A percentile compares a stretch with the other conserved stretches of the same genome.
phyloP scores from a whole-genome alignment of 78 protist genomes.

The Guillardia theta region DNA sequence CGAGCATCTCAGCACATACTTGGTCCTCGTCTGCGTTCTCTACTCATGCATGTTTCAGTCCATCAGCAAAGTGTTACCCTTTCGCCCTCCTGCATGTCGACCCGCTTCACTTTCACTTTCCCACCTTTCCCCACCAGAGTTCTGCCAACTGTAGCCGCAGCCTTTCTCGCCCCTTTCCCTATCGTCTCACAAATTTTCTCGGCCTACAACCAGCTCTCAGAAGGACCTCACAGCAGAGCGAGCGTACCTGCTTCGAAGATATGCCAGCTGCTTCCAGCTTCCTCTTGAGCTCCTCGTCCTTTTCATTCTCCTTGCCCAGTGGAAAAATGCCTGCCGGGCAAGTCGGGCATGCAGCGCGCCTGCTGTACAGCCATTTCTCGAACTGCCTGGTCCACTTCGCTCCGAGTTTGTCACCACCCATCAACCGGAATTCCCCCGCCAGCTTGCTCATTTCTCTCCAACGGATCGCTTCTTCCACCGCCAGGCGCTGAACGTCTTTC shows the following conservation, averaged over 20 bases:
- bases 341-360: not conserved
- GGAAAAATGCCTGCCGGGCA: not conserved
- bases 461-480: no score
- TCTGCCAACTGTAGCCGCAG: not conserved
- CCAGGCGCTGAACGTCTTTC: no score
- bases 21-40: no score
- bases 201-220: no score
- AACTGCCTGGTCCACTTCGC: not conserved
- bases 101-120: not conserved
- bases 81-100: not conserved
- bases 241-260: no score
- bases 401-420: not conserved
- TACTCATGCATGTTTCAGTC: no score
- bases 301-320: not conserved
- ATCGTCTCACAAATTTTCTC: no score
- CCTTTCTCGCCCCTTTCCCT: not conserved
- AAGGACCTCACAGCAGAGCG: no score
- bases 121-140: no score
- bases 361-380: not conserved
- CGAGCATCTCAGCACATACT: not conserved
- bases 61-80: no score
- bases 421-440: no score
- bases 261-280: not conserved
- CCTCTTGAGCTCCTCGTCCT: not conserved
- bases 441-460: no score